Conservation (phyloP, 2,329 filamentous ascomycete species). For the Aspergillus flavus region DNA sequence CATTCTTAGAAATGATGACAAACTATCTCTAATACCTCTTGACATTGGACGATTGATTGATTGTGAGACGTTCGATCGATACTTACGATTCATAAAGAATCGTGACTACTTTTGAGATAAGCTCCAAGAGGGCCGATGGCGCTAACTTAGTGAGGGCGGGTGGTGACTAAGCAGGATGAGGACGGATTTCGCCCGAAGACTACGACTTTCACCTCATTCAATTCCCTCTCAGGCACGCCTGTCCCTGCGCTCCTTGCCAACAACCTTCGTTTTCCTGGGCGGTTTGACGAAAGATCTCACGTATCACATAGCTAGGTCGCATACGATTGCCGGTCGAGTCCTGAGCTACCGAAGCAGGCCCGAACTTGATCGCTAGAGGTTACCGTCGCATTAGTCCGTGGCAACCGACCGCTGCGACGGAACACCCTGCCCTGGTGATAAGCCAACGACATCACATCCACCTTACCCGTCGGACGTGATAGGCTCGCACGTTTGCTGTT, state of each 20-base stretch:
- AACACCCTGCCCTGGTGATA: slow-evolving; percentile 18
- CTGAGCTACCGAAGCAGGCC: slow-evolving; percentile 11
- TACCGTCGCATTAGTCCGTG: slow-evolving; percentile 24
- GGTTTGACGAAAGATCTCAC: neutral
- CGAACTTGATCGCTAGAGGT: slow-evolving; percentile 14
- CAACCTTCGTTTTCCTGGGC: neutral
- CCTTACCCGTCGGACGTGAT: slow-evolving; percentile 8
- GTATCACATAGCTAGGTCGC: slow-evolving; percentile 3
- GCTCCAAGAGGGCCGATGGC: slow-evolving; percentile 1
- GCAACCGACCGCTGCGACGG: slow-evolving; percentile 24
- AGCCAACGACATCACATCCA: slow-evolving; percentile 12
- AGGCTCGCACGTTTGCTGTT: slow-evolving; percentile 8
- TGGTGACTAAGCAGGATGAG: slow-evolving; percentile 38
- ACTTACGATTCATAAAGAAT: neutral
- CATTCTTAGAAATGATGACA: neutral
- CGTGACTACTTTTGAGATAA: neutral
- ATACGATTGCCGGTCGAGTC: slow-evolving; percentile 6
- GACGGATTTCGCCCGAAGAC: slow-evolving; percentile 41
- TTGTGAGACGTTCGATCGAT: too few relatives aligned
- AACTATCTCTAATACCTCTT: slow-evolving; percentile 2
- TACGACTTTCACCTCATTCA: slow-evolving; percentile 40
- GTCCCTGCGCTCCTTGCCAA: slow-evolving; percentile 9
- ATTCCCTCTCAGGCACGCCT: slow-evolving; percentile 27
- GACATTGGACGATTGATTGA: too few relatives aligned
- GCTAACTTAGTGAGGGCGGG: slow-evolving; percentile 10